phyloP scores from a whole-genome alignment of 2,329 filamentous ascomycete genomes.

The Alternaria angustiovoidea region DNA sequence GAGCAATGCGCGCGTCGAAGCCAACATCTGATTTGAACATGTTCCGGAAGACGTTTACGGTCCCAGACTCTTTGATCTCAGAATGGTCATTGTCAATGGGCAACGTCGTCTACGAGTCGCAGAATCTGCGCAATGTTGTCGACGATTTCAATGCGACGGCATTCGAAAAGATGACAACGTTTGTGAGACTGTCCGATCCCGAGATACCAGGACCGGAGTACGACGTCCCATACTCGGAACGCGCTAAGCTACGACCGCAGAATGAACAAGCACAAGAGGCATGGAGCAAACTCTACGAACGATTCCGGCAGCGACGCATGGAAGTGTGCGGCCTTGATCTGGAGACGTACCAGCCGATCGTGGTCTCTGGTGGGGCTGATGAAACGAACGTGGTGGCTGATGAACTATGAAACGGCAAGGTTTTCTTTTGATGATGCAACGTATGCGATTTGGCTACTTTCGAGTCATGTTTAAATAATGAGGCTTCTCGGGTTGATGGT shows the following conservation, averaged over 20 bases:
- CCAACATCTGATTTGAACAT: conserved; percentile 44
- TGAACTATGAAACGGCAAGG: conserved; percentile 20
- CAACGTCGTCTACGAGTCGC: conserved; percentile 50
- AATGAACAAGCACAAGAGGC: conserved; percentile 57
- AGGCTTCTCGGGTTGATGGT: not conserved
- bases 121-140: conserved; percentile 35
- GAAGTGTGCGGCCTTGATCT: conserved; percentile 63
- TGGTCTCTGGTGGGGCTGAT: conserved; percentile 21
- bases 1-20: conserved; percentile 33
- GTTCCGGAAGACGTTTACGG: conserved; percentile 43
- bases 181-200: conserved; percentile 57
- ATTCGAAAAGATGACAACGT: conserved; percentile 55
- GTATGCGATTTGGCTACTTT: conserved; percentile 3
- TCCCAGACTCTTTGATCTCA: conserved; percentile 48
- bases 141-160: conserved; percentile 56
- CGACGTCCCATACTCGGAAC: conserved; percentile 56
- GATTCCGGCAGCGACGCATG: conserved; percentile 59
- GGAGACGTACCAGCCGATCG: conserved; percentile 51
- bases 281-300: conserved; percentile 60
- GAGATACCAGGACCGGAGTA: conserved; percentile 61
- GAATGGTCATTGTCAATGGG: conserved; percentile 50
- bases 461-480: not conserved
- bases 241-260: conserved; percentile 53
- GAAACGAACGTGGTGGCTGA: conserved; percentile 7
- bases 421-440: conserved; percentile 7